These are phyloP conservation scores for Tuber aestivum DNA, from an alignment of 495 filamentous ascomycete species.

Conservation along the genomic window DNA sequence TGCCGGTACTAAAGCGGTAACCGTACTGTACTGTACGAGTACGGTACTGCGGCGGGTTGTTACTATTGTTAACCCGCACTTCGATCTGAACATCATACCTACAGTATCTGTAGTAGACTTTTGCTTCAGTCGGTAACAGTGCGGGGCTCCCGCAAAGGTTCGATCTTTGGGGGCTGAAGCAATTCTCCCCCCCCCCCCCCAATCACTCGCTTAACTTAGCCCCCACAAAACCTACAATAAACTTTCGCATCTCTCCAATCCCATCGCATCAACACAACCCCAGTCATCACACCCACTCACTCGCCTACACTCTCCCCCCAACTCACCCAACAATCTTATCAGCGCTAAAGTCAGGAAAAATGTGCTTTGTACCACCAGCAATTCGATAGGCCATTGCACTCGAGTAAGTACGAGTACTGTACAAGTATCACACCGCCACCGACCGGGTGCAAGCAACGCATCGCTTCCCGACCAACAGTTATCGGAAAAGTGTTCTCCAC, in stretches of 20 bases:
- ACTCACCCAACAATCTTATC: neutral
- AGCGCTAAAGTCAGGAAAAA: neutral
- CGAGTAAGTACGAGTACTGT: too few relatives aligned
- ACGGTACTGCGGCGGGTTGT: neutral
- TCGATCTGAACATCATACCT: neutral
- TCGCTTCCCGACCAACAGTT: neutral
- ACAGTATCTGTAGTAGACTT: neutral
- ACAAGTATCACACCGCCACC: neutral
- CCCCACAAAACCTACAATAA: neutral
- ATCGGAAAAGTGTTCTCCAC: neutral
- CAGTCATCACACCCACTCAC: neutral
- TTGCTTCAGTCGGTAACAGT: too few relatives aligned
- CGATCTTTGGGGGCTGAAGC: neutral
- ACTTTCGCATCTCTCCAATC: neutral
- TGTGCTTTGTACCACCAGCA: neutral
- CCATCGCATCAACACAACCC: neutral
- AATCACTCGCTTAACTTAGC: neutral
- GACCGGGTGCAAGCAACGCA: neutral
- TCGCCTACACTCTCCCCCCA: neutral
- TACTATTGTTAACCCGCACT: neutral
- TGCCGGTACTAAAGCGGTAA: too few relatives aligned
- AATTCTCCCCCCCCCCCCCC: neutral
- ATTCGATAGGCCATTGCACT: neutral
- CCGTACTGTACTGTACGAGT: too few relatives aligned
- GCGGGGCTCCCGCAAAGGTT: neutral